Conservation (phyloP, 768 basidiomycete species). For the Chalciporus pseudorubinellus region DNA sequence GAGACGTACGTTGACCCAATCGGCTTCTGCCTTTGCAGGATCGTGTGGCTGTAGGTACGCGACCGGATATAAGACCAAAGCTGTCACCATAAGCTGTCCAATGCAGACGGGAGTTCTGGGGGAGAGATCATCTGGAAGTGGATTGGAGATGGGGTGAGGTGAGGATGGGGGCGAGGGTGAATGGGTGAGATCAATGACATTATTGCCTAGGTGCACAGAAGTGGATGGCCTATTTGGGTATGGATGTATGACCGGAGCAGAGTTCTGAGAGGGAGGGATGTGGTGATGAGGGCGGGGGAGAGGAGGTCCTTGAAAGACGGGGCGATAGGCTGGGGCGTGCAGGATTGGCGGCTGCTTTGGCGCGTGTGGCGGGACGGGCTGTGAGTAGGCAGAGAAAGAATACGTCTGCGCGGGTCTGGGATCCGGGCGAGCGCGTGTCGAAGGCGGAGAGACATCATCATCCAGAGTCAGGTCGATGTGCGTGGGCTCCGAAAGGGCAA, state of each 20-base stretch:
- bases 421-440: slow-evolving; percentile 32
- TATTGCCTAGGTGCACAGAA: slow-evolving; percentile 36
- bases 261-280: slow-evolving; percentile 24
- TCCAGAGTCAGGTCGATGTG: slow-evolving; percentile 73
- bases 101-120: slow-evolving; percentile 88
- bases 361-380: slow-evolving; percentile 24
- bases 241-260: slow-evolving; percentile 22
- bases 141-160: slow-evolving; percentile 25
- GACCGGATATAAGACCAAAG: slow-evolving; percentile 82
- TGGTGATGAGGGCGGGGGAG: slow-evolving; percentile 21
- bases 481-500: slow-evolving; percentile 42
- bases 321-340: slow-evolving; percentile 40
- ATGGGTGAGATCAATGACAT: slow-evolving; percentile 74
- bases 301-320: slow-evolving; percentile 50
- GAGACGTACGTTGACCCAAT: slow-evolving; percentile 70
- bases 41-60: slow-evolving; percentile 56
- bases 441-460: slow-evolving; percentile 48
- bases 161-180: slow-evolving; percentile 56
- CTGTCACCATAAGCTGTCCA: slow-evolving; percentile 78
- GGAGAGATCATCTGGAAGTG: slow-evolving; percentile 57
- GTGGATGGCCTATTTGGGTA: slow-evolving; percentile 16
- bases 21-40: slow-evolving; percentile 40
- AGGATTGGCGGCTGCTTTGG: slow-evolving; percentile 23
- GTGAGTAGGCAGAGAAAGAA: slow-evolving; percentile 23
- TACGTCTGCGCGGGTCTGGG: slow-evolving; percentile 38